Percentiles rank a stretch among this genome's conserved stretches.
phyloP scores from a whole-genome alignment of 2,329 filamentous ascomycete genomes.

The Hymenoscyphus fraxineus region DNA sequence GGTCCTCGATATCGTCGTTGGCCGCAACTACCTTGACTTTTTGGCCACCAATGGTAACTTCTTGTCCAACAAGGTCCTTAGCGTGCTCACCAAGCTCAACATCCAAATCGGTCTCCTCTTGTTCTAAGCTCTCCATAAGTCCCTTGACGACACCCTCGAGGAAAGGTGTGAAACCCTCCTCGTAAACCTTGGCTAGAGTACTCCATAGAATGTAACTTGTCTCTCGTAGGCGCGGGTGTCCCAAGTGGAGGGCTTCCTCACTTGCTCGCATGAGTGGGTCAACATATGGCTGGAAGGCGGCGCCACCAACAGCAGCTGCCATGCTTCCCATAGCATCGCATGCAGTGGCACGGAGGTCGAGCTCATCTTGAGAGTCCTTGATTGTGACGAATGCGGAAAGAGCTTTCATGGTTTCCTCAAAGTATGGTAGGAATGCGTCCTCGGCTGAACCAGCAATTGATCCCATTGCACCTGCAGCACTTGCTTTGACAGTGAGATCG shows the following conservation, averaged over 20 bases:
- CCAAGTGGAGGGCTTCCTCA: constrained; percentile 83
- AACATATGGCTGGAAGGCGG: constrained; percentile 88
- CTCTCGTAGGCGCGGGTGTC: constrained; percentile 87
- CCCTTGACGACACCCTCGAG: constrained; percentile 73
- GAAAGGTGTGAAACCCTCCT: constrained; percentile 76
- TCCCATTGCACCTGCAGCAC: constrained; percentile 83
- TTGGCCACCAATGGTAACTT: constrained; percentile 75
- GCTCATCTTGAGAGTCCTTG: constrained; percentile 85
- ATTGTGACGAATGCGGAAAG: constrained; percentile 78
- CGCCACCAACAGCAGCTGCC: constrained; percentile 78
- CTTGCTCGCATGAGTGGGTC: constrained; percentile 86
- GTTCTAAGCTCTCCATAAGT: constrained; percentile 78
- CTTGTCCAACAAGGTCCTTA: constrained; percentile 68
- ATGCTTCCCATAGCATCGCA: constrained; percentile 94
- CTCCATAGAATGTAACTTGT: constrained; percentile 98
- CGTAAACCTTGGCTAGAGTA: constrained; percentile 89
- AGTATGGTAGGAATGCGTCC: constrained; percentile 83
- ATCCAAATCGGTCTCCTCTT: constrained; percentile 81
- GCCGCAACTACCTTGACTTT: constrained; percentile 75
- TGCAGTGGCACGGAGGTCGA: constrained; percentile 83
- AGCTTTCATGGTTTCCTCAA: constrained; percentile 84
- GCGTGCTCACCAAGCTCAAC: constrained; percentile 71
- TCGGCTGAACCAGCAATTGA: constrained; percentile 85
- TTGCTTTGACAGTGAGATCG: constrained; percentile 85
- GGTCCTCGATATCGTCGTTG: constrained; percentile 59